Conservation (phyloP, 2,329 filamentous ascomycete species). For the Colletotrichum orbiculare region DNA sequence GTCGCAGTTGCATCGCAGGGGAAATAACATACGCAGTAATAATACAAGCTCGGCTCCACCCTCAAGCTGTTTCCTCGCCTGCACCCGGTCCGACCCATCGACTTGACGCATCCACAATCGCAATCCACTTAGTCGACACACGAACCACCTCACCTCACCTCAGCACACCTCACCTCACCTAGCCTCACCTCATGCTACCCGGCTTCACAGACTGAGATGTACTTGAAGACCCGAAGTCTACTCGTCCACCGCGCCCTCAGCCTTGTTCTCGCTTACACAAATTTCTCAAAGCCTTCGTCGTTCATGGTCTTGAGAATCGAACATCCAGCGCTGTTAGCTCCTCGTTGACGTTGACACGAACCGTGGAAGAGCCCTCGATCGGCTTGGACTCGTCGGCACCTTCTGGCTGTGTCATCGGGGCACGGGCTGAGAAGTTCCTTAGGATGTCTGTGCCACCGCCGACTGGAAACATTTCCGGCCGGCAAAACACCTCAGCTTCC, state of each 20-base stretch:
- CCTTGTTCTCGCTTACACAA: neutral
- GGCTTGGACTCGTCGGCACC: too few species aligned
- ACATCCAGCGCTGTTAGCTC: too few species aligned
- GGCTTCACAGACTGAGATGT: neutral
- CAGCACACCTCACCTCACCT: neutral
- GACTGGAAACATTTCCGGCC: conserved; percentile 14
- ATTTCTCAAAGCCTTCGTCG: too few species aligned
- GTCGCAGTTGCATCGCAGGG: neutral
- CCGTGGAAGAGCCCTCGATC: too few species aligned
- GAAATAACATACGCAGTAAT: conserved; percentile 1
- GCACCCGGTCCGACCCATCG: conserved; percentile 22
- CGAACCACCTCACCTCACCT: conserved; percentile 11
- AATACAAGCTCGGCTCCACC: conserved; percentile 14
- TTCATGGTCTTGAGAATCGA: too few species aligned
- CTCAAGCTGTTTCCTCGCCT: conserved; percentile 16
- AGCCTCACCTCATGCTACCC: neutral
- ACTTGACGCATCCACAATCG: neutral
- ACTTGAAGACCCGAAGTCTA: neutral
- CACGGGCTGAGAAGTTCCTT: too few species aligned
- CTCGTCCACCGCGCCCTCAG: neutral
- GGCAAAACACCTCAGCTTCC: neutral
- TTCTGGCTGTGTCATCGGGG: too few species aligned
- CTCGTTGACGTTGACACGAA: too few species aligned
- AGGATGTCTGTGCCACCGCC: neutral
- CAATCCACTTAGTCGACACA: conserved; percentile 4